Evolutionary conservation across 768 basidiomycete species (phyloP), one percentile per base, ranked within the genome.

Genomic region (Boletus sensibilis): DNA sequence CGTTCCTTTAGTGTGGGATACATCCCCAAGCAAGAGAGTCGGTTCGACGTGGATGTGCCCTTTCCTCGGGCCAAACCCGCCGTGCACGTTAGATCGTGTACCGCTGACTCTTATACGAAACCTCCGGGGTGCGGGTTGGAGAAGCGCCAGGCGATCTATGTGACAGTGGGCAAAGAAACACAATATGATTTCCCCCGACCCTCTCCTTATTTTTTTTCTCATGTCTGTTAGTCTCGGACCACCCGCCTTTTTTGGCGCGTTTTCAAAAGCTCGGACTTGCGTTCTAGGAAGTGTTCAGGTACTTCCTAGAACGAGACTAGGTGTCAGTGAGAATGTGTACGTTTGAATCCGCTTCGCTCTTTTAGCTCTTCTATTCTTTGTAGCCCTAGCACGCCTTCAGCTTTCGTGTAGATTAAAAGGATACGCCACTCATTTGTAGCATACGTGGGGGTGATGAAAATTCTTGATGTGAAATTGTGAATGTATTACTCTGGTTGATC

Each of bases 91-190:
- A 39, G 50, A 27, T 44, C 42, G 3, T 38, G 43, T n/a, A 21
- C 27, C 1, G 23, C 29, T 1, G 53, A 48, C 10, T 2, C 44
- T 38, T 50, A 23, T 34, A 25, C 13, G n/a, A 45, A n/a, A 9
- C 14, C 18, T 21, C 20, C 5, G 10, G 16, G 21, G 14, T 37
- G 16, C 12, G 5, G 29, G 20, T 35, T 18, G 11, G 56, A 57
- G 44, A 59, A 40, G 20, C 60, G 55, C 2, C 51, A 77, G 59
- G 66, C 71, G 52, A 71, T 82, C 40, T 74, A 74, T 60, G 77
- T 80, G 77, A 75, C 77, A 1, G 73, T 78, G 39, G 73, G 78
- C 29, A 75, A 73, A 51, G 79, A 80, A 56, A 74, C 71, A 31
- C 16, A 7, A 21, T 49, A 40, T 43, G 41, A 49, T 29, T 21